Evolutionary conservation across 441 rosid species (phyloP).

Genomic region (Bruguiera hainesii): DNA sequence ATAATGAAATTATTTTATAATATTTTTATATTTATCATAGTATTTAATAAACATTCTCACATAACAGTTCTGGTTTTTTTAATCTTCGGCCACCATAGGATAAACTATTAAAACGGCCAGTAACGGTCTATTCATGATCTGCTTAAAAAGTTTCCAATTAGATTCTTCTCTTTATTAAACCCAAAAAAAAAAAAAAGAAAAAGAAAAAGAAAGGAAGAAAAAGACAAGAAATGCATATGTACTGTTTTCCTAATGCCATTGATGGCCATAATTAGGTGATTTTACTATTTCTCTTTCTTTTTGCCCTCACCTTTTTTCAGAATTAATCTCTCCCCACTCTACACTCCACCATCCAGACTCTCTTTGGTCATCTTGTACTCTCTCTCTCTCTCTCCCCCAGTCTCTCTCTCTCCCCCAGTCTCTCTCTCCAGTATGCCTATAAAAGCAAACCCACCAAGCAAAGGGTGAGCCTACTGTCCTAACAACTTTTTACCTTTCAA

Average conservation of each 20-base stretch:
- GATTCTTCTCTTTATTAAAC: too few relatives aligned
- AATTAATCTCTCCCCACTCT: neutral
- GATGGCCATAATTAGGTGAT: neutral
- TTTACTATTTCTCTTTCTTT: neutral
- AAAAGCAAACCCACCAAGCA: conserved; percentile 44
- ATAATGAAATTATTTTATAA: too few relatives aligned
- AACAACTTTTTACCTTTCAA: conserved; percentile 26
- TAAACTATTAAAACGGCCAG: conserved; percentile 17
- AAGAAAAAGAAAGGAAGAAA: too few relatives aligned
- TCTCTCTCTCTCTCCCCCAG: conserved; percentile 30
- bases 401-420: conserved; percentile 4
- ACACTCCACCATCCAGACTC: conserved; percentile 38
- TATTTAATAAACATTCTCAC: too few relatives aligned
- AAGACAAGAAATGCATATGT: too few relatives aligned
- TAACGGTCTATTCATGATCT: conserved; percentile 15
- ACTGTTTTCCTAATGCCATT: neutral
- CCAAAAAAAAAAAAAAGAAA: too few relatives aligned
- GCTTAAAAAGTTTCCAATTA: too few relatives aligned
- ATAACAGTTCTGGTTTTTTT: too few relatives aligned
- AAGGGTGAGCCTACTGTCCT: conserved; percentile 24
- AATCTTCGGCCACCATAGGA: too few relatives aligned
- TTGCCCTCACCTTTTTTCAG: conserved; percentile 3
- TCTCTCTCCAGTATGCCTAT: conserved; percentile 20
- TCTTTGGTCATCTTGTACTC: conserved; percentile 38
- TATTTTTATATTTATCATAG: too few relatives aligned